Percentiles rank a stretch among this genome's conserved stretches.
Conservation (phyloP, 2,329 filamentous ascomycete species). For the Corniculantispora saksenae region DNA sequence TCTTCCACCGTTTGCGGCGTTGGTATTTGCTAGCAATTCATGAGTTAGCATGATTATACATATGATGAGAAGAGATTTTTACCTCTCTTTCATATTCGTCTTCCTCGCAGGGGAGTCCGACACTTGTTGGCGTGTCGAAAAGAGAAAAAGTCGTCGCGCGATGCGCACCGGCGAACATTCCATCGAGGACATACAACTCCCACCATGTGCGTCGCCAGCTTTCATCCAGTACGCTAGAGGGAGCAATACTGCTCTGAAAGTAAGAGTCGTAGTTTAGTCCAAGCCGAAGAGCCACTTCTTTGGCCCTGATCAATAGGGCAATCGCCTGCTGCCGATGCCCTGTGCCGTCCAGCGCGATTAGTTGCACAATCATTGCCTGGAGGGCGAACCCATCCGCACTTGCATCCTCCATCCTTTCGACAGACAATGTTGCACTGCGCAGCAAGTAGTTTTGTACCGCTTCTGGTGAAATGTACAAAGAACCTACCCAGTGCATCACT, state of each 20-base stretch:
- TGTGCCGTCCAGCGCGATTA: constrained; percentile 2
- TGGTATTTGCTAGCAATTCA: neutral
- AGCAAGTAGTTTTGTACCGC: neutral
- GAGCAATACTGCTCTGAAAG: too few species aligned
- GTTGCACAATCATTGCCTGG: constrained; percentile 11
- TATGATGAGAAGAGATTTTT: neutral
- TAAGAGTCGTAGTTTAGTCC: constrained; percentile 41
- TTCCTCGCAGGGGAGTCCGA: constrained; percentile 12
- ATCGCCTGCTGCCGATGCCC: constrained; percentile 3
- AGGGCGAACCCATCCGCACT: neutral
- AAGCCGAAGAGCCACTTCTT: neutral
- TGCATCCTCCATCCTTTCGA: neutral
- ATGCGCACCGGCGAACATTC: constrained; percentile 65
- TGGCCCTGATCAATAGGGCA: neutral
- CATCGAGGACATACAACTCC: constrained; percentile 70
- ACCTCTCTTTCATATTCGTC: constrained; percentile 6
- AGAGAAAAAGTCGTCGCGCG: constrained; percentile 2
- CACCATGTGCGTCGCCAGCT: constrained; percentile 82
- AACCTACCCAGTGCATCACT: constrained; percentile 14
- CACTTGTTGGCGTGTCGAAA: neutral
- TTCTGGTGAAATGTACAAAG: constrained; percentile 1
- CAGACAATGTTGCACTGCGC: neutral
- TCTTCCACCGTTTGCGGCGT: neutral
- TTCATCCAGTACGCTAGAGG: constrained; percentile 60
- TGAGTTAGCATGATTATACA: neutral